Evolutionary conservation across 371 early-diverging fungal species (phyloP).

Genomic region (Mucor lusitanicus): DNA sequence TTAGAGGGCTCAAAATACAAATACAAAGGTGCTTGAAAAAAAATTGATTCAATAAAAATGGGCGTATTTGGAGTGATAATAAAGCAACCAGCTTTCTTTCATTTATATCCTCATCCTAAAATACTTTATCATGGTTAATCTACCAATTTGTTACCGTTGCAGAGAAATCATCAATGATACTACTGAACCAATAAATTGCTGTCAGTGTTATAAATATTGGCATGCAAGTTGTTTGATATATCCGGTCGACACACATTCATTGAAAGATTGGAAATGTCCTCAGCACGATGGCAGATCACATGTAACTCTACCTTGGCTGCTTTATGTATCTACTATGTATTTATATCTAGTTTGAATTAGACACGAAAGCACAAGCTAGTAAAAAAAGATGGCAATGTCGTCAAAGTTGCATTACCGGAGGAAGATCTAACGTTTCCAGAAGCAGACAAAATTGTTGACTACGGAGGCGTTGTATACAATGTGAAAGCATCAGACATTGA

Average conservation of each 20-base stretch:
- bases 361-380: neutral
- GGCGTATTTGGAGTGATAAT: no score
- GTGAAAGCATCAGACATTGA: slow-evolving; percentile 47
- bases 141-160: slow-evolving; percentile 59
- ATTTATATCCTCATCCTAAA: neutral
- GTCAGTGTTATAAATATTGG: slow-evolving; percentile 52
- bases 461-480: slow-evolving; percentile 37
- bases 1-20: slow-evolving; percentile 40
- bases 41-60: neutral
- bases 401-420: neutral
- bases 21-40: slow-evolving; percentile 38
- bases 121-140: neutral
- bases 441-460: slow-evolving; percentile 20
- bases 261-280: slow-evolving; percentile 88
- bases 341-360: neutral
- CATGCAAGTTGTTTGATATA: slow-evolving; percentile 77
- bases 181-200: neutral
- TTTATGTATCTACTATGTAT: neutral
- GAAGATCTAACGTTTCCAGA: slow-evolving; percentile 9
- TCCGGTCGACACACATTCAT: slow-evolving; percentile 65
- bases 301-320: neutral
- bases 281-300: slow-evolving; percentile 69
- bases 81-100: neutral
- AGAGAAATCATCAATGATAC: slow-evolving; percentile 30
- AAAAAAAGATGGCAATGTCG: neutral